Conservation (phyloP, 345 rosid genomes). For the Camelina neglecta region DNA sequence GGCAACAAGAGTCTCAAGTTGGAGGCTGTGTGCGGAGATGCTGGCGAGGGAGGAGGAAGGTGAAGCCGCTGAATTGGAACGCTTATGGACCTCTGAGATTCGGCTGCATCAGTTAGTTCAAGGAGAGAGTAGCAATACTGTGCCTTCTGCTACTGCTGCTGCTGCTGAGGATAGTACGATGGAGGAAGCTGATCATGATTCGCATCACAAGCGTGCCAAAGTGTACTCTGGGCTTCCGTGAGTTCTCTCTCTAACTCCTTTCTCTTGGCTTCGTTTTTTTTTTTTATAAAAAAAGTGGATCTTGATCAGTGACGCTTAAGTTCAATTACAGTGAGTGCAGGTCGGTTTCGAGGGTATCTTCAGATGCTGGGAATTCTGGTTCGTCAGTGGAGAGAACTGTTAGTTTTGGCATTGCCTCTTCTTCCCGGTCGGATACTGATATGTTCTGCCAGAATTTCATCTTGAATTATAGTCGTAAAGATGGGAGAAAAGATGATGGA, state of each 20-base stretch:
- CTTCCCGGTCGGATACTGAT: slow-evolving; percentile 48
- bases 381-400: slow-evolving; percentile 45
- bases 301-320: slow-evolving; percentile 19
- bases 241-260: slow-evolving; percentile 40
- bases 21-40: slow-evolving; percentile 51
- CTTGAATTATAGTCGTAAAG: slow-evolving; percentile 61
- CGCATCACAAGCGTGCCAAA: slow-evolving; percentile 82
- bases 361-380: slow-evolving; percentile 50
- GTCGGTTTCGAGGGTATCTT: slow-evolving; percentile 38
- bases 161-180: slow-evolving; percentile 33
- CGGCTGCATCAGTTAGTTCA: slow-evolving; percentile 37
- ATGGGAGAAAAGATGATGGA: slow-evolving; percentile 55
- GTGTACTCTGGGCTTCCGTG: slow-evolving; percentile 58
- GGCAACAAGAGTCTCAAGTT: slow-evolving; percentile 32
- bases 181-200: slow-evolving; percentile 56
- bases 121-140: slow-evolving; percentile 64
- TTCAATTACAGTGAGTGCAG: slow-evolving; percentile 50
- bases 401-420: slow-evolving; percentile 46
- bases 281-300: neutral
- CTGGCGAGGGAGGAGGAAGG: slow-evolving; percentile 39
- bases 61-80: slow-evolving; percentile 30
- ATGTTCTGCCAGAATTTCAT: slow-evolving; percentile 61
- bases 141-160: slow-evolving; percentile 18
- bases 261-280: neutral
- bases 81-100: slow-evolving; percentile 35